A percentile compares a stretch with the other conserved stretches of the same genome.
Conservation (phyloP, 371 early-diverging fungal species). For the Thermomucor indicae-seudaticae region DNA sequence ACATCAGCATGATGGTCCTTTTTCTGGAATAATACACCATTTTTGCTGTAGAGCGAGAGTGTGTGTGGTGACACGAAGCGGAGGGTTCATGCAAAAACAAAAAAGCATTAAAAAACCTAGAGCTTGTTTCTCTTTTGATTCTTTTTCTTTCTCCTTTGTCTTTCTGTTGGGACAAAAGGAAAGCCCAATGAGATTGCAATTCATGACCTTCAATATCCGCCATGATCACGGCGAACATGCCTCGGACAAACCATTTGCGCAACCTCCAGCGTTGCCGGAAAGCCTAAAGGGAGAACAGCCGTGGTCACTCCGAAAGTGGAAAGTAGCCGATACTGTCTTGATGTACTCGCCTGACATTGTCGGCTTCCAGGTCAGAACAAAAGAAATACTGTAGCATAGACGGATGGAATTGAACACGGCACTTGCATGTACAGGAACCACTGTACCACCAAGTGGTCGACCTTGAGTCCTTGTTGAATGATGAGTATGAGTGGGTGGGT, state of each 20-base stretch:
- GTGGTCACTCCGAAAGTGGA: slow-evolving; percentile 47
- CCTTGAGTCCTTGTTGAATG: slow-evolving; percentile 33
- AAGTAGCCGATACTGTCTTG: slow-evolving; percentile 40
- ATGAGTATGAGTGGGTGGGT: slow-evolving; percentile 49
- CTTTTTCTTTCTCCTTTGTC: slow-evolving; percentile 4
- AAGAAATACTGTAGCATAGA: no score
- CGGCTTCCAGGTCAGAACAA: slow-evolving; percentile 40
- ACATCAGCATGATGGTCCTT: not conserved
- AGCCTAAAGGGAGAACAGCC: slow-evolving; percentile 34
- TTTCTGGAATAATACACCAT: not conserved
- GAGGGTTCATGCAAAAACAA: no score
- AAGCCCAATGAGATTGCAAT: slow-evolving; percentile 17
- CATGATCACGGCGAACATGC: slow-evolving; percentile 27
- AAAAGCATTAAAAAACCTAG: no score
- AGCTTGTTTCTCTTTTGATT: slow-evolving; percentile 8
- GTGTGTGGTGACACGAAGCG: not conserved
- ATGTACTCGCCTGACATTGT: slow-evolving; percentile 42
- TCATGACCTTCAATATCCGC: slow-evolving; percentile 45
- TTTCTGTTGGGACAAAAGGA: not conserved
- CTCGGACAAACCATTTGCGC: slow-evolving; percentile 15
- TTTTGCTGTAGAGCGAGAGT: not conserved
- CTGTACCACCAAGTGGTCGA: slow-evolving; percentile 41
- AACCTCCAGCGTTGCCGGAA: slow-evolving; percentile 10
- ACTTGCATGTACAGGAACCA: slow-evolving; percentile 49
- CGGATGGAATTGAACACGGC: no score